Evolutionary conservation across 2,329 filamentous ascomycete genomes (phyloP), one percentile per base, ranked within the genome.

Genomic region (Ceratocystis cubensis): DNA sequence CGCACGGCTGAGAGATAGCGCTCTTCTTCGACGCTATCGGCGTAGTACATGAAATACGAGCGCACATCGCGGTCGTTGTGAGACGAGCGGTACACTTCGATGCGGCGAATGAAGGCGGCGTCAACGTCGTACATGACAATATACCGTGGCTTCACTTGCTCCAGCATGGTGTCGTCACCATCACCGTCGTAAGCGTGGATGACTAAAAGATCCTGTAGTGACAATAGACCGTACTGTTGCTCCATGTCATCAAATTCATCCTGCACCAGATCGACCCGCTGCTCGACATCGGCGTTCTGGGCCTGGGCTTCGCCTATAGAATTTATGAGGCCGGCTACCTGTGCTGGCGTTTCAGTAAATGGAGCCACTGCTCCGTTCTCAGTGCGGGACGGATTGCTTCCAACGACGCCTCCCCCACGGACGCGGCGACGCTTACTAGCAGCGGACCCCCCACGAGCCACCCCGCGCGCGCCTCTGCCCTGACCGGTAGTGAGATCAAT

Each of bases 121-220:
- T 97, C 91, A 0, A 94, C 93, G 74, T 97, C 94, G 75, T 96
- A 99, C 94, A 99, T 97, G 77, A 99, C 88, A 68, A 99, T 91
- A 75, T 96, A 96, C 68, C 89, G 86, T 44, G 94, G 94, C 72
- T 89, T 91, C 67, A 94, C 82, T 76, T 99, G 94, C 74, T 99
- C 93, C 1, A 99, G 82, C n/a, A 97, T 82, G 74, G 96, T 90
- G 73, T 97, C 94, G 74, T 99, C 94, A 78, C 93, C 88, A 73
- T 97, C 94, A 10, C 92, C 92, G 68, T 96, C 91, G 74, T 96
- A 99, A 0, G 94, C 88, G 74, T 97, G 94, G 20, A 97, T 81
- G 50, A 96, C 85, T 13, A 97, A 82, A 22, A 97, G 79, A 70
- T 96, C 89, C 71, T 90, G 84, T 85, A 95, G 94, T 65, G 96